A percentile compares a stretch with the other conserved stretches of the same genome.
These are phyloP conservation scores for Paracorniculantispora psalliotae DNA, from an alignment of 2,329 filamentous ascomycete genomes.

Conservation along the genomic window DNA sequence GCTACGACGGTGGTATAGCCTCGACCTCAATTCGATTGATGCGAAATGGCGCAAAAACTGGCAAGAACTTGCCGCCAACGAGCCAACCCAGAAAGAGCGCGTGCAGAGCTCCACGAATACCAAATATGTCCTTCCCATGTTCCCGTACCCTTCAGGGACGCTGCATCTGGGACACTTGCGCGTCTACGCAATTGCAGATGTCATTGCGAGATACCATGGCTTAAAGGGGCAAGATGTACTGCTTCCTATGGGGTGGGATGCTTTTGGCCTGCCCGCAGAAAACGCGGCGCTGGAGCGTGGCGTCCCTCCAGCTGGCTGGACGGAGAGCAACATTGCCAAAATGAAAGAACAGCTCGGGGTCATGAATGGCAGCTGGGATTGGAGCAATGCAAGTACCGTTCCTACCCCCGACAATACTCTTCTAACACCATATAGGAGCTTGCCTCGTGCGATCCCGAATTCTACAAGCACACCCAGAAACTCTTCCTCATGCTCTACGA, in stretches of 20 bases:
- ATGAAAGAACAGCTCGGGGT: slow-evolving; percentile 78
- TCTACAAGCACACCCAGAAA: slow-evolving; percentile 85
- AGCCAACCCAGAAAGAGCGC: slow-evolving; percentile 18
- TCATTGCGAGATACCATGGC: slow-evolving; percentile 68
- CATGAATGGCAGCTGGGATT: slow-evolving; percentile 82
- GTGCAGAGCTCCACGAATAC: slow-evolving; percentile 21
- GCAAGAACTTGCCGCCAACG: slow-evolving; percentile 15
- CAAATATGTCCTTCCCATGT: slow-evolving; percentile 82
- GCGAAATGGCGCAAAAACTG: slow-evolving; percentile 16
- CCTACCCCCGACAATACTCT: slow-evolving; percentile 9
- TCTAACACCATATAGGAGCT: slow-evolving; percentile 55
- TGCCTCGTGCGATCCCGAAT: slow-evolving; percentile 75
- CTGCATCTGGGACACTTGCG: slow-evolving; percentile 83
- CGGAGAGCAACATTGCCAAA: slow-evolving; percentile 68
- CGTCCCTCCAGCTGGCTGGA: slow-evolving; percentile 74
- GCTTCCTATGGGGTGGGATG: slow-evolving; percentile 93
- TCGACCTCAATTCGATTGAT: slow-evolving; percentile 43
- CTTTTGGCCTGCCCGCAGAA: slow-evolving; percentile 84
- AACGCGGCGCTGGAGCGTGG: slow-evolving; percentile 85
- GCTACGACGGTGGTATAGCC: slow-evolving; percentile 31
- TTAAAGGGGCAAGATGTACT: slow-evolving; percentile 72
- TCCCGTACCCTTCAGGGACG: slow-evolving; percentile 83
- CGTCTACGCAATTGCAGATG: slow-evolving; percentile 87
- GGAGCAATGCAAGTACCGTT: slow-evolving; percentile 62
- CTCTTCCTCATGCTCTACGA: slow-evolving; percentile 75